Evolutionary conservation across 495 filamentous ascomycete genomes (phyloP).

Genomic region (Parmelia sp.): DNA sequence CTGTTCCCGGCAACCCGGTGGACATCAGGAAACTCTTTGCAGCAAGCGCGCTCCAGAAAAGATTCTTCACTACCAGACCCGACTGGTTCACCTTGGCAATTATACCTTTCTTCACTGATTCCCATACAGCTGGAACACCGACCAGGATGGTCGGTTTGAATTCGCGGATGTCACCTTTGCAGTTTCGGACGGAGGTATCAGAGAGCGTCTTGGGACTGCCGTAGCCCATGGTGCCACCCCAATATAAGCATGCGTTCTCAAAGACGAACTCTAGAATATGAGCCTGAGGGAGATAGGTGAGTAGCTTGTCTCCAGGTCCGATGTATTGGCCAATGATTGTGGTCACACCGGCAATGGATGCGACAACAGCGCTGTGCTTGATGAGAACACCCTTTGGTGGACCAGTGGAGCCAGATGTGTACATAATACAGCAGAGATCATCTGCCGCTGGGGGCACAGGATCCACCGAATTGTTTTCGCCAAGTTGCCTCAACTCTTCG

Average conservation of each 20-base stretch:
- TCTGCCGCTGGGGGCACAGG: constrained; percentile 73
- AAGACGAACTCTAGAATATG: constrained; percentile 98
- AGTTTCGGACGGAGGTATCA: constrained; percentile 83
- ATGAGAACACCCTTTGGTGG: constrained; percentile 92
- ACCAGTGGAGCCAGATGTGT: constrained; percentile 97
- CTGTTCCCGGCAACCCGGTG: constrained; percentile 56
- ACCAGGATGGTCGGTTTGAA: constrained; percentile 88
- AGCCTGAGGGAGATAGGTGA: constrained; percentile 89
- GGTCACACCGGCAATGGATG: constrained; percentile 81
- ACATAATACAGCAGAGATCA: constrained; percentile 98
- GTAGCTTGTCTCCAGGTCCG: constrained; percentile 74
- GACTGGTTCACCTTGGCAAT: constrained; percentile 75
- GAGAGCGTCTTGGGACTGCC: constrained; percentile 91
- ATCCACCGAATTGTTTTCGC: constrained; percentile 76
- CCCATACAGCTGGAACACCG: constrained; percentile 95
- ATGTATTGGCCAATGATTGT: constrained; percentile 80
- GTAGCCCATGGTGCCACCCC: constrained; percentile 97
- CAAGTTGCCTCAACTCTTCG: constrained; percentile 75
- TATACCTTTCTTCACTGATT: constrained; percentile 97
- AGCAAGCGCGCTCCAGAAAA: constrained; percentile 90
- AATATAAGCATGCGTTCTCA: constrained; percentile 85
- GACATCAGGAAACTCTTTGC: constrained; percentile 75
- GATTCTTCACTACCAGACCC: constrained; percentile 62
- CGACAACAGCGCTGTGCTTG: constrained; percentile 83
- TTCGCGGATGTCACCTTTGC: constrained; percentile 91